Evolutionary conservation across 345 rosid species (phyloP), one percentile per base, ranked within the genome.

Genomic region (Dimocarpus longan): DNA sequence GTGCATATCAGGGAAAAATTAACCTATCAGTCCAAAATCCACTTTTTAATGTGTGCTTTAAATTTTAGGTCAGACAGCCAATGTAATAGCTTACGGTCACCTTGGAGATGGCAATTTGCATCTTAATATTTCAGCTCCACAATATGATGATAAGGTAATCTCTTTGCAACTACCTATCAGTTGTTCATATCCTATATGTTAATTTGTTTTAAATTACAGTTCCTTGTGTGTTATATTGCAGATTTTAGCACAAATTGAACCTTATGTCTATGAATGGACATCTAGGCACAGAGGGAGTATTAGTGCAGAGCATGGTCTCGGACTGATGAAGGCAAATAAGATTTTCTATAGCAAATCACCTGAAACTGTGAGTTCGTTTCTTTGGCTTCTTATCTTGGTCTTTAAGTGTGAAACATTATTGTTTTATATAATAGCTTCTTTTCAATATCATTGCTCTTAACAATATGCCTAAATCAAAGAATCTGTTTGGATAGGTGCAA

Each of bases 231-330:
- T 43, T 68, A 59, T 16, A 42, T 81, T 78, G 78, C 92, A 96
- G 99, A 81, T 94, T 84, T 87, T 94, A 69, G 86, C 90, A 44
- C 89, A 88, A 82, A 87, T 96, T 32, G 98, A 96, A 79, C 99
- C 99, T 2, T 93, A 81, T 77, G 95, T 96, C 59, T 94, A 96
- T 50, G 94, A 94, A 84, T 96, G 98, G 99, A 96, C 98, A 75
- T 90, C 98, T 16, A 86, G 86, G 79, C 93, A 91, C 83, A 86
- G 88, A 26, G 98, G 99, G 68, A 95, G 99, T 82, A 94, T 93
- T 83, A 94, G 99, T 75, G 99, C 99, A 0, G 98, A 96, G 84
- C 99, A 96, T 71, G 99, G 99, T 67, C 80, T 93, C 74, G 99
- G 99, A 86, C 85, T 91, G 82, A 91, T 96, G 99, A 94, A 94